Evolutionary conservation across 306 rosid species (phyloP), one percentile per base, ranked within the genome.

Genomic region (Fragaria iinumae): DNA sequence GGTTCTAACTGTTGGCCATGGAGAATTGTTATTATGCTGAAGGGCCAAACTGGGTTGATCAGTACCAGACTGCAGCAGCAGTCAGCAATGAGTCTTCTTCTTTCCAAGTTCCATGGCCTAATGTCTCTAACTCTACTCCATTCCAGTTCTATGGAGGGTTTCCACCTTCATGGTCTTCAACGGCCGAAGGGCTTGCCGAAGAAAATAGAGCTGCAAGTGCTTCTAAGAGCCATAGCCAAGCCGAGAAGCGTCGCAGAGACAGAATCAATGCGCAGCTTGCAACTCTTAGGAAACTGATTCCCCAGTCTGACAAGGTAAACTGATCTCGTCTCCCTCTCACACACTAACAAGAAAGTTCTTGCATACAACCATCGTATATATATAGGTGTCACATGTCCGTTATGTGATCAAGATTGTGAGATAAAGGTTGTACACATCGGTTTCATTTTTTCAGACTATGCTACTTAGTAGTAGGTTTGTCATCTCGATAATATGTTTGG

Each of bases 231-330:
- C 99, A 96, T 73, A 92, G 99, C 82, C 96, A 83, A 81, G 98
- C 99, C 0, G 99, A 96, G 87, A 96, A 96, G 83, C 70, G 99
- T 50, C 92, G 99, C 6, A 86, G 99, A 71, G 99, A 96, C 66
- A 82, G 99, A 69, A 96, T 96, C 80, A 96, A 92, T 88, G 85
- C 93, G 9, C 99, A 96, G 83, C 99, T 96, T 80, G 86, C 97
- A 12, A 88, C 88, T 76, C 98, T 96, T 60, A 89, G 99, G 87
- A 92, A 91, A 77, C 87, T 92, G 11, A 89, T 96, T 80, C 99
- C 99, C 77, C 88, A 83, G 72, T 96, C 99, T 45, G 98, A 96
- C 62, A 96, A 96, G 98, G 99, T 92, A 79, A 63, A 16, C 21
- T 63, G 7, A 60, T 60, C 66, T 60, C 39, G 10, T 57, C 64